Evolutionary conservation across 73 alveolate genomes (phyloP).

Genomic region (Tetrahymena elliotti): DNA sequence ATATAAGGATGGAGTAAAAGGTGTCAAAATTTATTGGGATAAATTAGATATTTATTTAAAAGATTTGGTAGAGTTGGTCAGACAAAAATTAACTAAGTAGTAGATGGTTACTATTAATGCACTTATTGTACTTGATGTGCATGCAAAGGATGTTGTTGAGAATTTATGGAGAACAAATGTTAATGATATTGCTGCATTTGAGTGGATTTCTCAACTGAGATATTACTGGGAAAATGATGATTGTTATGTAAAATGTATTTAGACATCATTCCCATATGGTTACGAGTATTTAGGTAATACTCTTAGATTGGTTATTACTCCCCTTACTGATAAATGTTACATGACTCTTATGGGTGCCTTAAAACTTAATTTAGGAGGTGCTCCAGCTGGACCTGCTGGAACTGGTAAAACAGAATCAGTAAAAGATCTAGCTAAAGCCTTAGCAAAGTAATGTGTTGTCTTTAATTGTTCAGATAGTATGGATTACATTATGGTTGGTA

Average conservation of each 20-base stretch:
- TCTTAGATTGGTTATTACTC: constrained; percentile 89
- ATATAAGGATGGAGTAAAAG: constrained; percentile 55
- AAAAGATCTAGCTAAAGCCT: constrained; percentile 97
- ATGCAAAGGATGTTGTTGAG: constrained; percentile 93
- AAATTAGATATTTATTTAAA: constrained; percentile 64
- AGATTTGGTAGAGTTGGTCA: constrained; percentile 88
- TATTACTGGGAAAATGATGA: constrained; percentile 98
- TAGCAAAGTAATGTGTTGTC: constrained; percentile 98
- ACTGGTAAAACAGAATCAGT: constrained; percentile 99
- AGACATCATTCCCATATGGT: constrained; percentile 97
- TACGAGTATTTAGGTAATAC: constrained; percentile 96
- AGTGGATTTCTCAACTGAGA: constrained; percentile 99
- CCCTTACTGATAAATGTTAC: constrained; percentile 95
- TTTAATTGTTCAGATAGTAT: constrained; percentile 98
- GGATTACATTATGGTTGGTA: constrained; percentile 90
- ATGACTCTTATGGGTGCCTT: constrained; percentile 95
- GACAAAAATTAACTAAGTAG: constrained; percentile 65
- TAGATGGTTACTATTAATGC: constrained; percentile 78
- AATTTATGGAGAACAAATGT: constrained; percentile 79
- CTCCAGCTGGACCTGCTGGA: constrained; percentile 99
- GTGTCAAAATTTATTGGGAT: constrained; percentile 62
- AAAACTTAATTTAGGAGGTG: constrained; percentile 92
- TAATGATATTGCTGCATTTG: constrained; percentile 84
- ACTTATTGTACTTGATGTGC: constrained; percentile 90
- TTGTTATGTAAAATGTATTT: constrained; percentile 93